Conservation (phyloP, 2,329 filamentous ascomycete species). For the Gremmenia infestans region DNA sequence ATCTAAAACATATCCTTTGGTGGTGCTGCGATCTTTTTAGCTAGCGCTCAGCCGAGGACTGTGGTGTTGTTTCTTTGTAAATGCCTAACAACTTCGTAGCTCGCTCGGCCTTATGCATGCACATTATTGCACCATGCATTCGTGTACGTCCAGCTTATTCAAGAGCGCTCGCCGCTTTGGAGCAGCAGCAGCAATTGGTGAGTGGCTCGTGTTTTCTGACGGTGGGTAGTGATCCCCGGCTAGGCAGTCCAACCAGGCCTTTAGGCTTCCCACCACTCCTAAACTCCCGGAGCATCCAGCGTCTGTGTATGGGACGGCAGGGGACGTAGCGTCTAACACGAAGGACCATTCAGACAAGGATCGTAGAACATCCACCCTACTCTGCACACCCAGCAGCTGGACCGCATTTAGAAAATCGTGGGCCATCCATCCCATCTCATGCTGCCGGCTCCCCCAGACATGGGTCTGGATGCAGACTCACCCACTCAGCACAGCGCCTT, state of each 20-base stretch:
- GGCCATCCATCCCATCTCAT: slow-evolving; percentile 22
- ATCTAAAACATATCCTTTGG: too few species aligned
- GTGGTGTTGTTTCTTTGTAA: not conserved
- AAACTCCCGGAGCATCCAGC: slow-evolving; percentile 4
- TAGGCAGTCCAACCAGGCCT: not conserved
- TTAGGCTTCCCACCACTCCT: not conserved
- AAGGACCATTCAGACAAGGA: slow-evolving; percentile 6
- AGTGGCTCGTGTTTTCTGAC: not conserved
- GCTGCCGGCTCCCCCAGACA: slow-evolving; percentile 24
- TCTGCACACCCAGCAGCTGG: slow-evolving; percentile 5
- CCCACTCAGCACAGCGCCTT: slow-evolving; percentile 4
- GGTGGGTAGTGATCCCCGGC: not conserved
- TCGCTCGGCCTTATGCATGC: slow-evolving; percentile 27
- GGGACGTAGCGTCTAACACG: slow-evolving; percentile 20
- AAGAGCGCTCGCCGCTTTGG: slow-evolving; percentile 5
- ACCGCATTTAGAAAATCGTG: slow-evolving; percentile 8
- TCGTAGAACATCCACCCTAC: slow-evolving; percentile 3
- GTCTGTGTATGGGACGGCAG: not conserved
- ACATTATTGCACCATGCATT: slow-evolving; percentile 15
- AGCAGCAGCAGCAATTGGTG: not conserved
- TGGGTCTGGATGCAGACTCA: slow-evolving; percentile 15
- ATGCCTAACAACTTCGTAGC: slow-evolving; percentile 7
- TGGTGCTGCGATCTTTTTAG: not conserved
- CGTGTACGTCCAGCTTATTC: not conserved
- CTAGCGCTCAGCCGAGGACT: not conserved